A percentile compares a stretch with the other conserved stretches of the same genome.
Conservation (phyloP, 2,329 filamentous ascomycete species). For the Sclerotinia glacialis region DNA sequence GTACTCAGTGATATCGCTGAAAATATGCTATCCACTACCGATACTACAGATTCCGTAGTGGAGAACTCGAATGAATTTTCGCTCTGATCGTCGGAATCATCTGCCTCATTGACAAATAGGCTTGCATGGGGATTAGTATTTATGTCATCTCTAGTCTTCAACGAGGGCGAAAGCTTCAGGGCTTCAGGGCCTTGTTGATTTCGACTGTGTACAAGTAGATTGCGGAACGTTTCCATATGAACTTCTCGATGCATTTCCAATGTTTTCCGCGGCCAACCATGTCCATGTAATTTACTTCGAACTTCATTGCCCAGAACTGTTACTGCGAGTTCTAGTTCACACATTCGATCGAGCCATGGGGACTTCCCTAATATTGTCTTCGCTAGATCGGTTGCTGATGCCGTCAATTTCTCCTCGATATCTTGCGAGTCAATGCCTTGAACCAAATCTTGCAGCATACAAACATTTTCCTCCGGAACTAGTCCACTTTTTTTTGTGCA, state of each 20-base stretch:
- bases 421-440: background rate
- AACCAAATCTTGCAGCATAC: background rate
- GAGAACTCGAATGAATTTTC: slow-evolving; percentile 8
- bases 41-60: slow-evolving; percentile 14
- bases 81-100: background rate
- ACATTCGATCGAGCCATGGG: background rate
- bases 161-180: background rate
- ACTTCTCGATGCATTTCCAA: background rate
- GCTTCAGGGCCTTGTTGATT: background rate
- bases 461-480: background rate
- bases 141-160: background rate
- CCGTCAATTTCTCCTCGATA: slow-evolving; percentile 2
- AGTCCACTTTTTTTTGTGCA: background rate
- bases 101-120: background rate
- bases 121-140: background rate
- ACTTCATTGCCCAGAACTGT: background rate
- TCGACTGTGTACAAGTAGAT: background rate
- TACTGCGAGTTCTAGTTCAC: background rate
- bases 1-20: slow-evolving; percentile 15
- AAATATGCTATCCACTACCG: slow-evolving; percentile 24
- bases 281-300: background rate
- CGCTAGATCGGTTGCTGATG: background rate
- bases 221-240: background rate
- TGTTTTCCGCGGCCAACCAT: background rate
- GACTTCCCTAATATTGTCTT: background rate